A percentile compares a stretch with the other conserved stretches of the same genome.
phyloP scores from a whole-genome alignment of 1,284 basidiomycete genomes.

The Pterulicium gracile region DNA sequence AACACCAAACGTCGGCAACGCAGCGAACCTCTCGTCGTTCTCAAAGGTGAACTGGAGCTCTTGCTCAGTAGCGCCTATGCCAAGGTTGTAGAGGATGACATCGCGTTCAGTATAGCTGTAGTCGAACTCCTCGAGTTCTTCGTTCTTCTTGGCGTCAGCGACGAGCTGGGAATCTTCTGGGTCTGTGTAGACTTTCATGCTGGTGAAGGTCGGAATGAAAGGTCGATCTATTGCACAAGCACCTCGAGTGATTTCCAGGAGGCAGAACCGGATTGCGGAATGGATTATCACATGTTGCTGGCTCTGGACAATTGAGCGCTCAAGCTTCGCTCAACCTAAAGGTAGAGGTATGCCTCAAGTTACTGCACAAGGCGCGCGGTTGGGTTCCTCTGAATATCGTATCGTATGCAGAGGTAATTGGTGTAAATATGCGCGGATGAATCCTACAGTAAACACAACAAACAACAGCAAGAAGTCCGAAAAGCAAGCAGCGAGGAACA shows the following conservation, averaged over 20 bases:
- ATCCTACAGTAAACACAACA: no score
- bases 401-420: no score
- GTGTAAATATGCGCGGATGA: no score
- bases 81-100: conserved; percentile 92
- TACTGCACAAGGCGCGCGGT: no score
- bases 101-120: conserved; percentile 84
- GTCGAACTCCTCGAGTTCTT: conserved; percentile 39
- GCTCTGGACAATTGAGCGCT: no score
- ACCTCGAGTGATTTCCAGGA: neutral
- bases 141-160: conserved; percentile 68
- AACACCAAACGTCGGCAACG: conserved; percentile 91
- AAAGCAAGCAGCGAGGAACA: no score
- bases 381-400: no score
- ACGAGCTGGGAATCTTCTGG: conserved; percentile 82
- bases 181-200: conserved; percentile 54
- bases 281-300: neutral
- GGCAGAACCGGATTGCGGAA: neutral
- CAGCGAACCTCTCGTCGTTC: conserved; percentile 77
- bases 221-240: no score
- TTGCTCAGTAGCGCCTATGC: conserved; percentile 89
- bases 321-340: no score
- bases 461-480: no score
- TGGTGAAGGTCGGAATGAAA: conserved; percentile 3
- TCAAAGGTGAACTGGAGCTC: conserved; percentile 93
- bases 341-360: no score